Evolutionary conservation across 2,329 filamentous ascomycete genomes (phyloP).

Genomic region (Didymella sp.): DNA sequence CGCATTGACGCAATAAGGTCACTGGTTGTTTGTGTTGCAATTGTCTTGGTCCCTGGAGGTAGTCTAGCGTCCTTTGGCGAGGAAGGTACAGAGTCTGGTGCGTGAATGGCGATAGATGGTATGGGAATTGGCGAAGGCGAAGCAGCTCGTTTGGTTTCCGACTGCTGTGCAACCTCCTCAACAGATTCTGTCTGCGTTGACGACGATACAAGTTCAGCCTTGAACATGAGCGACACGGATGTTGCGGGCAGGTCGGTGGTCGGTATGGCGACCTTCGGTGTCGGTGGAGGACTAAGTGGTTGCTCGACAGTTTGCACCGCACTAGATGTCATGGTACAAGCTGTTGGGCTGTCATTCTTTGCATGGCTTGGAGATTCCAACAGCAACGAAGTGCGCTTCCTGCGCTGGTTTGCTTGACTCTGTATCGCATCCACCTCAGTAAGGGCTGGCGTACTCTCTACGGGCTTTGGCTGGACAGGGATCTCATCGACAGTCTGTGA

Average conservation of each 20-base stretch:
- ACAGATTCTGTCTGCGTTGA: slow-evolving; percentile 66
- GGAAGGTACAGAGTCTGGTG: slow-evolving; percentile 81
- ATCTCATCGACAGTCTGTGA: slow-evolving; percentile 35
- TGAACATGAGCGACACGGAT: slow-evolving; percentile 44
- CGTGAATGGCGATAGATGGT: slow-evolving; percentile 89
- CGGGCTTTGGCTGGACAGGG: slow-evolving; percentile 30
- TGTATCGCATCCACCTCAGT: slow-evolving; percentile 73
- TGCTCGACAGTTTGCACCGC: slow-evolving; percentile 68
- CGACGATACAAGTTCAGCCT: slow-evolving; percentile 59
- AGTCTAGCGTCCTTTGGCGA: slow-evolving; percentile 77
- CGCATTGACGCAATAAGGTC: slow-evolving; percentile 55
- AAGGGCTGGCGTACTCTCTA: slow-evolving; percentile 26
- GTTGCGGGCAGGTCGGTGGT: slow-evolving; percentile 50
- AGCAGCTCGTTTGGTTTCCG: slow-evolving; percentile 34
- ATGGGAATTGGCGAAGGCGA: slow-evolving; percentile 60
- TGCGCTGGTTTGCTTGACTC: slow-evolving; percentile 72
- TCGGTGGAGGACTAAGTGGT: slow-evolving; percentile 70
- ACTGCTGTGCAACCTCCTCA: slow-evolving; percentile 42
- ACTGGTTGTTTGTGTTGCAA: slow-evolving; percentile 77
- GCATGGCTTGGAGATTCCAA: slow-evolving; percentile 22
- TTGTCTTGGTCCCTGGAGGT: slow-evolving; percentile 80
- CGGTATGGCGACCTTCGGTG: slow-evolving; percentile 58
- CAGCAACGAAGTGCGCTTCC: slow-evolving; percentile 66
- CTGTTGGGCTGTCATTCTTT: slow-evolving; percentile 23
- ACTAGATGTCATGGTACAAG: slow-evolving; percentile 66